Percentiles rank a stretch among this genome's conserved stretches.
Conservation (phyloP, 345 rosid species). For the Eucalyptus camaldulensis region DNA sequence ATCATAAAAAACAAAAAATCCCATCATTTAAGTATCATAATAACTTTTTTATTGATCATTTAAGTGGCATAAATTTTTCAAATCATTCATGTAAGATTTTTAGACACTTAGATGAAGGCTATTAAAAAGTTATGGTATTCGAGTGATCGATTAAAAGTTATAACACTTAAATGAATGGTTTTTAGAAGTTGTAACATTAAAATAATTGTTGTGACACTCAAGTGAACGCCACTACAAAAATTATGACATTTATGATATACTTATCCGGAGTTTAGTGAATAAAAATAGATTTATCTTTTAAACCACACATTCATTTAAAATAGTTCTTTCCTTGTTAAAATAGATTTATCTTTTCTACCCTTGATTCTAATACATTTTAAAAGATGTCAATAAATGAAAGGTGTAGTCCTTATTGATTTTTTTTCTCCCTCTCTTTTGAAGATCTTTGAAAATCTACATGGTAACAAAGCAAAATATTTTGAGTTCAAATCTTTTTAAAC, state of each 20-base stretch:
- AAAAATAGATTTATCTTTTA: neutral
- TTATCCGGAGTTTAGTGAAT: rapidly evolving
- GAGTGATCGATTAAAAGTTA: no score
- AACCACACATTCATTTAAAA: rapidly evolving
- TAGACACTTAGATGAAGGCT: neutral
- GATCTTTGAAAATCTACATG: neutral
- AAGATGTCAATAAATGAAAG: neutral
- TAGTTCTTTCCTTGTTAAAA: neutral
- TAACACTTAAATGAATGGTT: no score
- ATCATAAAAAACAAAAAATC: rapidly evolving
- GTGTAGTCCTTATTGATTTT: neutral
- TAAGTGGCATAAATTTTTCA: rapidly evolving
- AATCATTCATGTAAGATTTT: rapidly evolving
- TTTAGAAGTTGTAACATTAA: neutral
- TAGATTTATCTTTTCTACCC: neutral
- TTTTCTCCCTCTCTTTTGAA: neutral
- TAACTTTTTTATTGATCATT: rapidly evolving
- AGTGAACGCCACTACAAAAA: rapidly evolving
- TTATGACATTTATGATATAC: rapidly evolving
- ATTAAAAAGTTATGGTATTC: rapidly evolving
- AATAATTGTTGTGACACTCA: rapidly evolving
- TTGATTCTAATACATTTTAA: neutral
- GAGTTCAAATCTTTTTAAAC: neutral
- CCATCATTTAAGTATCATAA: neutral
- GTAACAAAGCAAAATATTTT: no score